Base-by-base conservation (phyloP, 768 basidiomycete genomes). In the Suillus paluster region DNA sequence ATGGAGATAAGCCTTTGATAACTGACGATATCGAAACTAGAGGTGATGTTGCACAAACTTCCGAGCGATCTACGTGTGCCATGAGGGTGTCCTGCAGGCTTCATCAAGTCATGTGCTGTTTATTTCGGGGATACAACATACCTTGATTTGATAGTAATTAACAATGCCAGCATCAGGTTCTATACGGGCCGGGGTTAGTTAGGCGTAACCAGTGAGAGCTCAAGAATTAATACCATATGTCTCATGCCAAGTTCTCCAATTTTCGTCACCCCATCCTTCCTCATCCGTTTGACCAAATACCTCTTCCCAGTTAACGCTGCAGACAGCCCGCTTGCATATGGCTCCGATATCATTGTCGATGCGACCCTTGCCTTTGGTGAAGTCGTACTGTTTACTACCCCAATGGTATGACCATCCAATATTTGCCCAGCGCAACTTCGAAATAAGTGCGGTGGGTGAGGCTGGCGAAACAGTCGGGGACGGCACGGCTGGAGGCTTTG, bases 321-420 rank as follows among this genome's bases (percentile, higher is more conserved):
- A 69, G 3, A 95, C 91, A 6, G 88, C 86, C 4, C 77, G 70
- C 54, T 78, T 82, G 70, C 95, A 97, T 2, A 92, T 70, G 9
- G 78, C 68, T 12, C 81, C 77, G 38, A 97, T 71, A 8, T 79
- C 77, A 2, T 76, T 66, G 52, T 89, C 85, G 49, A 98, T 86
- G 0, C 80, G 79, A 0, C 85, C 88, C 60, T 84, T 86, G 3
- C 86, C 85, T 57, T 83, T 86, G 1, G 86, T 83, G 66, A 97
- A 95, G 70, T 97, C 94, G 71, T 99, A 99, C 62, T 92, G 89
- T 70, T 99, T 99, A 33, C 87, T 92, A 3, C 93, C 92, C 97
- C 97, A 98, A 78, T 99, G 94, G 75, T 99, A 99, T 57, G 85
- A 92, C 87, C 92, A 92, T 11, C 97, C 97, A 54, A 99, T 90